A percentile compares a stretch with the other conserved stretches of the same genome.
Conservation (phyloP, 2,329 filamentous ascomycete species). For the Zymoseptoria passerinii region DNA sequence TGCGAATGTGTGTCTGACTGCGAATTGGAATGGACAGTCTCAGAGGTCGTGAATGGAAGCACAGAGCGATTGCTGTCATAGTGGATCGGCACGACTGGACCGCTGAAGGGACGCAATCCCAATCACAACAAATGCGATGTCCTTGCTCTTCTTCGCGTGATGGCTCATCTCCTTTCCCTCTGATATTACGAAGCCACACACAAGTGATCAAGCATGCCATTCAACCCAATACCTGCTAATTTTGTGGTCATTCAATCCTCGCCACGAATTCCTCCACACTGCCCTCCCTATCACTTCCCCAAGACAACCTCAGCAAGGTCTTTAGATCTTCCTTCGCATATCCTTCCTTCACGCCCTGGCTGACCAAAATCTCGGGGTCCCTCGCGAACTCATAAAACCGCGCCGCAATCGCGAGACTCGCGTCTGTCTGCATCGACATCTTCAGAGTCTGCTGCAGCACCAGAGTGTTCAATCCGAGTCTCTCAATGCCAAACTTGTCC, state of each 20-base stretch:
- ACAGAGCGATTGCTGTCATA: no score
- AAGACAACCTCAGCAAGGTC: slow-evolving; percentile 33
- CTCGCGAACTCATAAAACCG: slow-evolving; percentile 64
- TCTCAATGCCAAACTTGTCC: slow-evolving; percentile 73
- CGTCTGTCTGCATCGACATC: slow-evolving; percentile 65
- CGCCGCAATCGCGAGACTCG: slow-evolving; percentile 54
- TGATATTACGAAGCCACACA: background rate
- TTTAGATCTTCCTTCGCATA: slow-evolving; percentile 35
- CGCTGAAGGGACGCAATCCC: no score
- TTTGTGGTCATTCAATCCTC: slow-evolving; percentile 8
- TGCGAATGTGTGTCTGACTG: no score
- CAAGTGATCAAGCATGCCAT: background rate
- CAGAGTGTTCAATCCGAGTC: slow-evolving; percentile 87
- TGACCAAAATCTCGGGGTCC: slow-evolving; percentile 38
- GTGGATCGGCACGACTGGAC: no score
- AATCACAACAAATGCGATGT: no score
- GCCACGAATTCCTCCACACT: slow-evolving; percentile 18
- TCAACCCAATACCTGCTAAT: background rate
- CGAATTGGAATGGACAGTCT: no score
- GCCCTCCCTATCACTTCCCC: slow-evolving; percentile 15
- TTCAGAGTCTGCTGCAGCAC: slow-evolving; percentile 96
- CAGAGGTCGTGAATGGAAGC: no score
- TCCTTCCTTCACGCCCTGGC: slow-evolving; percentile 20
- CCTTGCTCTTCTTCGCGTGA: no score
- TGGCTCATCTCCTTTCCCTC: no score